Evolutionary conservation across 2,329 filamentous ascomycete genomes (phyloP).

Genomic region (Xylaria sp.): DNA sequence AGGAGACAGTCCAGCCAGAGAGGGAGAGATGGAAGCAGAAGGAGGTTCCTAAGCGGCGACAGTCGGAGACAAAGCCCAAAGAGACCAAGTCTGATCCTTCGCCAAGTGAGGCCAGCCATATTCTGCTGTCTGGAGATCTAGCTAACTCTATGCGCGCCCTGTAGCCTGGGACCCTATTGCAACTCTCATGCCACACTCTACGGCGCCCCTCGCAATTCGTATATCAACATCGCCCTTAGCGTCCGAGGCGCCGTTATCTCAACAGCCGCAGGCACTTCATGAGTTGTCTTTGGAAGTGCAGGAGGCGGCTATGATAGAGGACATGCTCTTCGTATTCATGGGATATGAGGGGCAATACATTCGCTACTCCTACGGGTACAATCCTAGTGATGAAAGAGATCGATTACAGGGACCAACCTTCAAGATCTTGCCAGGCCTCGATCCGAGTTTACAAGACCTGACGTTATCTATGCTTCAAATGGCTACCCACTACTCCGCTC

Average conservation of each 20-base stretch:
- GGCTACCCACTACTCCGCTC: conserved; percentile 90
- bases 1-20: conserved; percentile 49
- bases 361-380: conserved; percentile 83
- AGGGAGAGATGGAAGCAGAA: conserved; percentile 51
- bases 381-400: conserved; percentile 86
- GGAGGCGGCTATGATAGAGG: conserved; percentile 87
- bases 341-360: conserved; percentile 99
- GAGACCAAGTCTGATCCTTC: conserved; percentile 60
- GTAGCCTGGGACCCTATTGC: conserved; percentile 83
- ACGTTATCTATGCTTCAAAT: conserved; percentile 90
- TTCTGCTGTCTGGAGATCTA: conserved; percentile 9
- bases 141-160: conserved; percentile 49
- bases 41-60: conserved; percentile 57
- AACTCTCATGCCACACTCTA: conserved; percentile 73
- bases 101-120: conserved; percentile 57
- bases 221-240: conserved; percentile 77
- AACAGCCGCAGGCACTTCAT: conserved; percentile 75
- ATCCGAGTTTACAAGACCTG: conserved; percentile 90
- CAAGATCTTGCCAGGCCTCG: conserved; percentile 82
- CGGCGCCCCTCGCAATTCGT: conserved; percentile 62
- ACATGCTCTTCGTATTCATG: conserved; percentile 95
- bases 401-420: conserved; percentile 85
- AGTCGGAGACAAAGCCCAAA: conserved; percentile 58
- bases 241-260: conserved; percentile 73
- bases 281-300: conserved; percentile 83